A percentile compares a stretch with the other conserved stretches of the same genome.
Evolutionary conservation across 345 rosid species (phyloP).

Genomic region (Pistacia vera): DNA sequence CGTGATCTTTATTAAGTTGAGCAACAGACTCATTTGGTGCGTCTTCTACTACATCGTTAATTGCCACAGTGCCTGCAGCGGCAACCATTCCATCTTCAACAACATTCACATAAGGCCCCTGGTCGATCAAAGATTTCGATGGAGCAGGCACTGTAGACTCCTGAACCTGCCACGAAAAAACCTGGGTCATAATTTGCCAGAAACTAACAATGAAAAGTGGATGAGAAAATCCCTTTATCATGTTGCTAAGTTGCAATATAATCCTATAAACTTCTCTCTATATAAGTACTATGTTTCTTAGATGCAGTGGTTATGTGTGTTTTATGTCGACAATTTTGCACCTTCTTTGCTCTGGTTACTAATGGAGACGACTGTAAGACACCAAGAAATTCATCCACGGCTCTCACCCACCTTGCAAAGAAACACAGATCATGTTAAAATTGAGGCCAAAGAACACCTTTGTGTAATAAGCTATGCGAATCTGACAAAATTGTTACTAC

Average conservation of each 20-base stretch:
- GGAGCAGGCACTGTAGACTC: slow-evolving; percentile 10
- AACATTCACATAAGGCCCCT: slow-evolving; percentile 40
- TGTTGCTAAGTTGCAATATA: neutral
- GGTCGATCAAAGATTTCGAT: slow-evolving; percentile 35
- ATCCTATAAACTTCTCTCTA: neutral
- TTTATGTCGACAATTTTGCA: neutral
- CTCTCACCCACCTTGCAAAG: slow-evolving; percentile 50
- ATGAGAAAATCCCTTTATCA: slow-evolving; percentile 1
- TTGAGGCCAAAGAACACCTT: neutral
- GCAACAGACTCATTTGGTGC: neutral
- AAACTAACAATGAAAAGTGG: neutral
- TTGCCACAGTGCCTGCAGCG: slow-evolving; percentile 25
- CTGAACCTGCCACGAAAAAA: slow-evolving; percentile 25
- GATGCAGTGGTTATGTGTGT: neutral
- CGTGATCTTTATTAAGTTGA: slow-evolving; percentile 8
- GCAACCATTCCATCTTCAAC: slow-evolving; percentile 43
- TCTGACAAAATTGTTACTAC: neutral
- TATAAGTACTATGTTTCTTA: neutral
- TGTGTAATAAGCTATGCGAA: neutral
- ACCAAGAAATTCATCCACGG: slow-evolving; percentile 34
- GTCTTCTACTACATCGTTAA: slow-evolving; percentile 17
- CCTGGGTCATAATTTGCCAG: neutral
- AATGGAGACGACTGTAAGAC: slow-evolving; percentile 30
- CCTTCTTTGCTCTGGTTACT: slow-evolving; percentile 29
- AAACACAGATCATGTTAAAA: neutral